Base-by-base conservation (phyloP, 306 rosid species). In the Fragaria ananassa region DNA sequence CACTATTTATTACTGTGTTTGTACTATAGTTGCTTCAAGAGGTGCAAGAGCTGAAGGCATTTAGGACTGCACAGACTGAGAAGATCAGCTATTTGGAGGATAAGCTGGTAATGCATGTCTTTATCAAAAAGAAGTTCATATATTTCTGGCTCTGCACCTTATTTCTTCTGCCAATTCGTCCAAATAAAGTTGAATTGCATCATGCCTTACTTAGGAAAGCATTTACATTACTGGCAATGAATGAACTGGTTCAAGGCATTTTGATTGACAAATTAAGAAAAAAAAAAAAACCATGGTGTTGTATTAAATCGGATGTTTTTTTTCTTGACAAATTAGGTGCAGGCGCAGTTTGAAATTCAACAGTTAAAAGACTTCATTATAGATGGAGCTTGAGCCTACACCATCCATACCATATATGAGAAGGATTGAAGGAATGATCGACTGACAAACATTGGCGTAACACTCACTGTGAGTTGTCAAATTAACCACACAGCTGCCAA, bases 341-440 rank as follows among this genome's bases (percentile, higher is more conserved):
- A 54, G 57, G 86, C 91, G 42, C 75, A 81, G 63, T 21, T 68
- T 63, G 86, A 94, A 81, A 87, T 91, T 87, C 85, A 83, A 63
- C 53, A 21, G 70, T 81, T 93, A 66, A 88, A 85, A 70, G 74
- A 34, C 77, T 76, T 76, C 57, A 51, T 49, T 49, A 25, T 35
- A 29, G 56, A 69, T 31, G 39, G 85, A 81, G 79, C 57, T 86
- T 81, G 74, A 78, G 68, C 68, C 72, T 67, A 76, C 84, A 76
- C 62, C 76, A 80, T 78, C 85, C 70, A 10, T 5, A 44, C 53
- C 53, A 77, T 68, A 49, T 66, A 74, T 50, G 83, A 76, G 60
- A 71, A 34, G 29, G 54, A 19, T 45, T 69, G 81, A 77, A 25
- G 1, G 65, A 25, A 25, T 58, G 65, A 58, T 58, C 8, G 35